A percentile compares a stretch with the other conserved stretches of the same genome.
phyloP scores from a whole-genome alignment of 179 eudicot genomes.

The Beta corolliflora region DNA sequence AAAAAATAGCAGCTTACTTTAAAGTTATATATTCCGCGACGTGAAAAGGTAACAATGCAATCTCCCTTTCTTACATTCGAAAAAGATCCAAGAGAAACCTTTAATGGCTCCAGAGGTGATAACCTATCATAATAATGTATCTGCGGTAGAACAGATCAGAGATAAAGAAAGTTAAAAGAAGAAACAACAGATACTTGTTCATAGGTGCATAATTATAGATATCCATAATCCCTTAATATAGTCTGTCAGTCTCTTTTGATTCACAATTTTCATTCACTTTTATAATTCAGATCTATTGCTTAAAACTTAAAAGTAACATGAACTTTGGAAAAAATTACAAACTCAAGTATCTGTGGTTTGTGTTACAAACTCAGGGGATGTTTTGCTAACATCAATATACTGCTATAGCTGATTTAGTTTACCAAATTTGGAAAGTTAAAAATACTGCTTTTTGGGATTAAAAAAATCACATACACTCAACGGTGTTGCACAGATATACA shows the following conservation, averaged over 20 bases:
- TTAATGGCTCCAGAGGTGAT: constrained; percentile 78
- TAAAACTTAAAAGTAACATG: too few species aligned
- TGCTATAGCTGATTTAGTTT: too few species aligned
- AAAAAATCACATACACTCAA: too few species aligned
- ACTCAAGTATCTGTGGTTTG: too few species aligned
- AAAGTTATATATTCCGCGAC: constrained; percentile 59
- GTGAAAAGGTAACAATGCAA: constrained; percentile 93
- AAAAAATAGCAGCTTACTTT: constrained; percentile 51
- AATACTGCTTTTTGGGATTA: too few species aligned
- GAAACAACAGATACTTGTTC: constrained; percentile 21
- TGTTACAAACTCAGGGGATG: too few species aligned
- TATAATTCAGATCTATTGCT: too few species aligned
- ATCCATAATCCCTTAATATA: background rate
- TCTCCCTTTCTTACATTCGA: constrained; percentile 77
- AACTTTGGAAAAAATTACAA: too few species aligned
- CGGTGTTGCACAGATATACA: too few species aligned
- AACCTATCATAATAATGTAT: constrained; percentile 83
- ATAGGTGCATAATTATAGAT: background rate
- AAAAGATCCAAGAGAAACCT: constrained; percentile 77
- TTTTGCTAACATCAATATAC: too few species aligned
- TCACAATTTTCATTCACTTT: background rate
- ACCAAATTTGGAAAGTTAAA: too few species aligned
- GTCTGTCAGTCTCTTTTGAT: background rate
- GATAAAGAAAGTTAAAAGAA: constrained; percentile 7
- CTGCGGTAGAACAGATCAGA: constrained; percentile 37